Conservation (phyloP, 2,329 filamentous ascomycete genomes). For the Paramyrothecium roridum region DNA sequence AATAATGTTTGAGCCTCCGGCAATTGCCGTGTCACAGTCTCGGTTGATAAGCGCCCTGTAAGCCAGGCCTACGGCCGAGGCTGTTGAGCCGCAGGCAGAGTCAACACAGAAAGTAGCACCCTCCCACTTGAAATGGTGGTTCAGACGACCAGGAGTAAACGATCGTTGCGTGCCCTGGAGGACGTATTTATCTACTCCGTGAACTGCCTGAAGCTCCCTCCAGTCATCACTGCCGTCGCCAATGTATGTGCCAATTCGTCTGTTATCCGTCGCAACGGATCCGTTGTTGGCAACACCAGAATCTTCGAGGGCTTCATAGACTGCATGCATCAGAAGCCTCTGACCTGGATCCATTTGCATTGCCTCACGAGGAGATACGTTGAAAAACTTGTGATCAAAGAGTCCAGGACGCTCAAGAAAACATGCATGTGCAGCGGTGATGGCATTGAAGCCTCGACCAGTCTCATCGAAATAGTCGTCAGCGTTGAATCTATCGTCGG, state of each 20-base stretch:
- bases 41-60: slow-evolving; percentile 68
- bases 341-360: slow-evolving; percentile 60
- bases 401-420: slow-evolving; percentile 62
- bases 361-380: slow-evolving; percentile 52
- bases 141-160: slow-evolving; percentile 59
- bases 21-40: slow-evolving; percentile 78
- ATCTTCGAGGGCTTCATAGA: slow-evolving; percentile 53
- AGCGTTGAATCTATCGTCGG: slow-evolving; percentile 58
- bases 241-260: slow-evolving; percentile 56
- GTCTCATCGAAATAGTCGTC: slow-evolving; percentile 60
- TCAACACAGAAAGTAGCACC: slow-evolving; percentile 72
- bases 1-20: slow-evolving; percentile 69
- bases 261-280: slow-evolving; percentile 29
- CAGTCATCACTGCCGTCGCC: not conserved
- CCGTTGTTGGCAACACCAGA: not conserved
- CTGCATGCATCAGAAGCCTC: slow-evolving; percentile 60
- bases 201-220: not conserved
- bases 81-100: slow-evolving; percentile 70
- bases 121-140: slow-evolving; percentile 75
- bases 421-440: slow-evolving; percentile 25
- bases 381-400: slow-evolving; percentile 70
- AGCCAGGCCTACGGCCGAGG: slow-evolving; percentile 65
- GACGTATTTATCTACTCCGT: slow-evolving; percentile 16
- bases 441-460: slow-evolving; percentile 62
- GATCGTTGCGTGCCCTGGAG: slow-evolving; percentile 49